phyloP scores from a whole-genome alignment of 306 rosid genomes.

The Trifolium dubium region DNA sequence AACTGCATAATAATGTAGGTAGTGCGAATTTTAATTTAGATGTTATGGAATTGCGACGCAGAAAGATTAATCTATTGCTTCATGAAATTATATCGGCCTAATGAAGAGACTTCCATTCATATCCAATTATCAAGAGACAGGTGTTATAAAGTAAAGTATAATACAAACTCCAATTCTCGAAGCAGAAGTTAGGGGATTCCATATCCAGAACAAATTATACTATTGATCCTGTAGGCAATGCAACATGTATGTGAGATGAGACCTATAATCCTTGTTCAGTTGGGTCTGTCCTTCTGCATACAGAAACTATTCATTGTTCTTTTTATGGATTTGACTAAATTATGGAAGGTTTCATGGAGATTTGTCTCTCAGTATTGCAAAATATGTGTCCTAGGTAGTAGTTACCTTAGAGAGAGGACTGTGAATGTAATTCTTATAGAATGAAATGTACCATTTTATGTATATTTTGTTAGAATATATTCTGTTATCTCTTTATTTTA shows the following conservation, averaged over 20 bases:
- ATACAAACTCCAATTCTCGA: not conserved
- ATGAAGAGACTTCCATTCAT: not conserved
- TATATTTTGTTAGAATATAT: not conserved
- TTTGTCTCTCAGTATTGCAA: not conserved
- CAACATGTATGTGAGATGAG: no score
- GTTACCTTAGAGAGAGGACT: slow-evolving; percentile 8
- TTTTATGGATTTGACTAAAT: not conserved
- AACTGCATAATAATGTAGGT: not conserved
- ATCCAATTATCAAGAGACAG: no score
- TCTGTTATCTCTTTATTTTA: not conserved
- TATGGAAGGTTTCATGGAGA: not conserved
- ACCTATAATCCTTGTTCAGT: no score
- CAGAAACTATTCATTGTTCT: not conserved
- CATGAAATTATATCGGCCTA: no score
- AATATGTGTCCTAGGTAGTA: not conserved
- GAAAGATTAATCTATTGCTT: slow-evolving; percentile 8
- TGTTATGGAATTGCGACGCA: not conserved
- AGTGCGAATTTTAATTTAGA: slow-evolving; percentile 8
- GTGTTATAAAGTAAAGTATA: no score
- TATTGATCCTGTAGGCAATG: not conserved
- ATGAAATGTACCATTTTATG: slow-evolving; percentile 2
- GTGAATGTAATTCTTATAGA: slow-evolving; percentile 9
- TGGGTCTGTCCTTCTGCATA: no score
- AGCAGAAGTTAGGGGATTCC: not conserved
- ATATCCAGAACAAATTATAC: not conserved